Evolutionary conservation across 208 protist species (phyloP).

Genomic region (Acanthamoeba lenticulata): DNA sequence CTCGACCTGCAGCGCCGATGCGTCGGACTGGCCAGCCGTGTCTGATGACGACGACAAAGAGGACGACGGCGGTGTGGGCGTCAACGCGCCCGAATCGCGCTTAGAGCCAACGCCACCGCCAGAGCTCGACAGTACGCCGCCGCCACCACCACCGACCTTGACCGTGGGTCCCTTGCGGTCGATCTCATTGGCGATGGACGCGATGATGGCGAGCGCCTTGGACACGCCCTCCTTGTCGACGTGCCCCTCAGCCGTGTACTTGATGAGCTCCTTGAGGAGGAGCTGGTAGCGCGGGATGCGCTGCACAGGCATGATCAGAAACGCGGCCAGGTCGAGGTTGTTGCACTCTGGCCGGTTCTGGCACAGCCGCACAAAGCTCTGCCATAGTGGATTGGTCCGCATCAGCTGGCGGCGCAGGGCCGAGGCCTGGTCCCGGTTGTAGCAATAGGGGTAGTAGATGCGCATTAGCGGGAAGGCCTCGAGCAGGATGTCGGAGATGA

Average conservation of each 20-base stretch:
- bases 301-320: slow-evolving; percentile 51
- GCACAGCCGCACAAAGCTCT: background rate
- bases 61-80: background rate
- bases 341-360: background rate
- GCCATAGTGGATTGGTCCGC: slow-evolving; percentile 32
- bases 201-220: background rate
- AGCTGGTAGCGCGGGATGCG: slow-evolving; percentile 39
- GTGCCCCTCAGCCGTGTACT: background rate
- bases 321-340: background rate
- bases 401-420: background rate
- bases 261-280: slow-evolving; percentile 8
- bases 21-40: background rate
- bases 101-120: no score
- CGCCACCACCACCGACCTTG: background rate
- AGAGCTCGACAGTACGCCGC: no score
- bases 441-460: slow-evolving; percentile 22
- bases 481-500: slow-evolving; percentile 1
- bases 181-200: background rate
- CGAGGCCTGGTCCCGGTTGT: slow-evolving; percentile 39
- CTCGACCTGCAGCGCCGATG: no score
- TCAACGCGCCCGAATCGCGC: background rate
- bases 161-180: background rate
- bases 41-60: background rate
- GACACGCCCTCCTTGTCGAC: background rate
- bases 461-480: slow-evolving; percentile 17